phyloP scores from a whole-genome alignment of 805 yeast species.

The Candida sanyiensis region DNA sequence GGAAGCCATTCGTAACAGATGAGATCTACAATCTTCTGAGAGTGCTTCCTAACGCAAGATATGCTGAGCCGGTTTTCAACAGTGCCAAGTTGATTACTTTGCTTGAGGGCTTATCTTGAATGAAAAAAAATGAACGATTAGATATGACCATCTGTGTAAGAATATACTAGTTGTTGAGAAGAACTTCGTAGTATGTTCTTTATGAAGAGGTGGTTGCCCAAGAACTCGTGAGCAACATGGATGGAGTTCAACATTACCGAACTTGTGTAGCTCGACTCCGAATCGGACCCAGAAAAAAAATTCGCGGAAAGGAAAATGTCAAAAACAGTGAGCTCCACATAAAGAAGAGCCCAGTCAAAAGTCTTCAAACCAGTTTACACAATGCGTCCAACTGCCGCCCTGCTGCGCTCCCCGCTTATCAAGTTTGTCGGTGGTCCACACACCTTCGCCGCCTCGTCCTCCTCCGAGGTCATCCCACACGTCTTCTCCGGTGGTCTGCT shows the following conservation, averaged over 20 bases:
- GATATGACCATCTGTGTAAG: too few relatives aligned
- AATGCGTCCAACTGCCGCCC: conserved; percentile 29
- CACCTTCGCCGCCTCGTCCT: conserved; percentile 36
- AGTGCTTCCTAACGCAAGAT: conserved; percentile 49
- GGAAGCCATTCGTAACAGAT: conserved; percentile 28
- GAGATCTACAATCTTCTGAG: conserved; percentile 46
- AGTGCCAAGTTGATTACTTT: conserved; percentile 37
- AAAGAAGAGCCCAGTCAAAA: not conserved
- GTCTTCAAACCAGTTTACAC: not conserved
- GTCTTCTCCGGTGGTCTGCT: conserved; percentile 39
- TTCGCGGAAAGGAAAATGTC: not conserved
- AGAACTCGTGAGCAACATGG: too few relatives aligned
- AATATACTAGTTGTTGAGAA: too few relatives aligned
- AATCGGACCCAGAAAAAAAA: conserved; percentile 2
- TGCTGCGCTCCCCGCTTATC: conserved; percentile 51
- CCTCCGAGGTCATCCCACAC: conserved; percentile 34
- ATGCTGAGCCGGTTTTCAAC: conserved; percentile 51
- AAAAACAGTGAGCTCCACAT: not conserved
- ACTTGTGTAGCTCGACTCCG: not conserved
- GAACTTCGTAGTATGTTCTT: too few relatives aligned
- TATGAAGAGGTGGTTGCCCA: too few relatives aligned
- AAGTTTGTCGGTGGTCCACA: conserved; percentile 85
- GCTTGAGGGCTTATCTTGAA: conserved; percentile 8
- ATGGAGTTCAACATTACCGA: not conserved
- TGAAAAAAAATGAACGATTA: not conserved